Base-by-base conservation (phyloP, 2,329 filamentous ascomycete species). In the Cytospora leucostoma region DNA sequence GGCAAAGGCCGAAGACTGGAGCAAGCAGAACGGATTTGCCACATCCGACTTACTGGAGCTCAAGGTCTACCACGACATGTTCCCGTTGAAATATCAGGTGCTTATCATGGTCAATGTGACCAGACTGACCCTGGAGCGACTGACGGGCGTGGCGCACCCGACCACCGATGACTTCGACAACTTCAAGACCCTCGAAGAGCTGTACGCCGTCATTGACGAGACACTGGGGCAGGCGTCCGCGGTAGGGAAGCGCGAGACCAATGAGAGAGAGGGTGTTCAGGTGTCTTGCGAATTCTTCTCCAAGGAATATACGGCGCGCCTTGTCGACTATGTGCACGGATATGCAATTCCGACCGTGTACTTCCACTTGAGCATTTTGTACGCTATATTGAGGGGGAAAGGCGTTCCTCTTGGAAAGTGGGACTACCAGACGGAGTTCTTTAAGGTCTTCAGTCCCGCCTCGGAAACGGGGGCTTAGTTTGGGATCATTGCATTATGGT, bases 291-390 rank as follows among this genome's bases (percentile, higher is more conserved):
- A 44, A 7, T 44, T 44, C 38, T 44, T 44, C 6, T 7, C 7
- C 38, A 44, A 44, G 38, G 38, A 44, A 2, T 44, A 44, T 13
- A 44, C 17, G 17, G 15, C 38, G n/a, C n/a, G 38, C 38, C 15
- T n/a, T 44, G 38, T 8, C 38, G 15, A 44, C 17, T 44, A 44
- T 7, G 38, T 44, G 38, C 38, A 44, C 17, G 38, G 38, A 15
- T 44, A 44, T n/a, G 77, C 74, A 1, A 70, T 86, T 33, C 83
- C 85, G 4, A 87, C 88, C 69, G 82, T 88, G 68, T 87, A 79
- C 72, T 89, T 88, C 67, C 86, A 88, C 67, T 63, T 82, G 15
- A 77, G 76, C 10, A 84, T 79, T 17, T 80, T 83, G 12, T 88
- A 88, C 72, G 77, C 74, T 2, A 82, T 88, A 56, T 70, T 88